Conservation (phyloP, 306 rosid genomes). For the Vigna unguiculata region DNA sequence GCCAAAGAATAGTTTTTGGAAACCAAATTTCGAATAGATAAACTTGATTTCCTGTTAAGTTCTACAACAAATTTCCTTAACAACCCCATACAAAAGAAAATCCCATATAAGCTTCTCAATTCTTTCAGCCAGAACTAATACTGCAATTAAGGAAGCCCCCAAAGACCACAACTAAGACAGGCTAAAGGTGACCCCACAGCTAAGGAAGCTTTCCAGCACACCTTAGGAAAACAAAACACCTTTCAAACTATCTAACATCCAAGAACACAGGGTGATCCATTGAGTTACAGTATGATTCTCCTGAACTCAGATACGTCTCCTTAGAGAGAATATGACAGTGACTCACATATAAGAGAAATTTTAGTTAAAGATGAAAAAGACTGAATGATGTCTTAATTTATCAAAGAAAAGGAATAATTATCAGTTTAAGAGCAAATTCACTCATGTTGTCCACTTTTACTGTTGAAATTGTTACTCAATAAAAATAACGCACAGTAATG, state of each 20-base stretch:
- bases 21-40: background rate
- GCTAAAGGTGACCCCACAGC: background rate
- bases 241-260: background rate
- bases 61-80: background rate
- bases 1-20: background rate
- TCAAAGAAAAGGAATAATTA: slow-evolving; percentile 11
- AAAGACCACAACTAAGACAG: background rate
- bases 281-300: background rate
- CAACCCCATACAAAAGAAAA: background rate
- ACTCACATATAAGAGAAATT: slow-evolving; percentile 11
- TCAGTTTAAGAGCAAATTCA: background rate
- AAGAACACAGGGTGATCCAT: slow-evolving; percentile 1
- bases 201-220: background rate
- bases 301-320: background rate
- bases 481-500: slow-evolving; percentile 8
- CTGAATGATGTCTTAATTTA: background rate
- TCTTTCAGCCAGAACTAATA: background rate
- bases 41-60: background rate
- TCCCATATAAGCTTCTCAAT: background rate
- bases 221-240: background rate
- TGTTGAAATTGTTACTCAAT: slow-evolving; percentile 8
- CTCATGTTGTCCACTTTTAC: slow-evolving; percentile 9
- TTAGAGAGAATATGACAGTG: background rate
- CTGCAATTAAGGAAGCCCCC: background rate
- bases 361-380: background rate